Percentiles rank a stretch among this genome's conserved stretches.
phyloP scores from a whole-genome alignment of 2,329 filamentous ascomycete species.

The Apiospora marii region DNA sequence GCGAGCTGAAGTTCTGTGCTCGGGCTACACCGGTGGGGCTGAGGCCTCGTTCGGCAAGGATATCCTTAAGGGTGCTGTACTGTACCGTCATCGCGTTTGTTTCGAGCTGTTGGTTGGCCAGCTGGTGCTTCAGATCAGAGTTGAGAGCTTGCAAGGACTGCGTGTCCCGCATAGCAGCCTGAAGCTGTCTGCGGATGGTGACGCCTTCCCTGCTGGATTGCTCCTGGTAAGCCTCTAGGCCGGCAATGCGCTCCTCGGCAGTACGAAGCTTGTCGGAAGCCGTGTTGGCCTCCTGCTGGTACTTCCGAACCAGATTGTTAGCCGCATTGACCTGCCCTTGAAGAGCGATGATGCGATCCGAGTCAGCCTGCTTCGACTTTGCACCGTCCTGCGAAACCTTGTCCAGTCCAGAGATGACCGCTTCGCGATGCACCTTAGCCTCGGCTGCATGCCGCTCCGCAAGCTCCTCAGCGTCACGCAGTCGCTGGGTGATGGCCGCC shows the following conservation, averaged over 20 bases:
- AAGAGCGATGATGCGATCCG: conserved; percentile 75
- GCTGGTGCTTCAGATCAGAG: conserved; percentile 80
- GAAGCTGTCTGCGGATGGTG: conserved; percentile 87
- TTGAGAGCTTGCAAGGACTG: conserved; percentile 84
- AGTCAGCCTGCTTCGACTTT: conserved; percentile 56
- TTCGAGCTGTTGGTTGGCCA: conserved; percentile 88
- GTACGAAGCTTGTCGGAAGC: conserved; percentile 89
- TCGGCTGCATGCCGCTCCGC: conserved; percentile 88
- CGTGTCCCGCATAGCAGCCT: conserved; percentile 81
- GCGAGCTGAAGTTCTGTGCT: conserved; percentile 75
- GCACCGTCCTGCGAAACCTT: conserved; percentile 68
- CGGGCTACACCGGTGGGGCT: conserved; percentile 77
- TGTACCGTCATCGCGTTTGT: conserved; percentile 94
- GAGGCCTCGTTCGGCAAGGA: conserved; percentile 87
- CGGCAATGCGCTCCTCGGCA: conserved; percentile 95
- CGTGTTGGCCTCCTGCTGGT: conserved; percentile 85
- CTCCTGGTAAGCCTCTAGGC: conserved; percentile 95
- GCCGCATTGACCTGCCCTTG: conserved; percentile 82
- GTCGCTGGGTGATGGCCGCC: conserved; percentile 73
- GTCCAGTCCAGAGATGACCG: conserved; percentile 82
- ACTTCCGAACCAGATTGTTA: conserved; percentile 83
- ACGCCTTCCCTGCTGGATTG: conserved; percentile 94
- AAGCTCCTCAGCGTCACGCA: conserved; percentile 87
- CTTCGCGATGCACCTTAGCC: conserved; percentile 83
- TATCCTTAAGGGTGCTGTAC: conserved; percentile 90